phyloP scores from a whole-genome alignment of 192 early-diverging fungal genomes.

The Cetraspora pellucida region DNA sequence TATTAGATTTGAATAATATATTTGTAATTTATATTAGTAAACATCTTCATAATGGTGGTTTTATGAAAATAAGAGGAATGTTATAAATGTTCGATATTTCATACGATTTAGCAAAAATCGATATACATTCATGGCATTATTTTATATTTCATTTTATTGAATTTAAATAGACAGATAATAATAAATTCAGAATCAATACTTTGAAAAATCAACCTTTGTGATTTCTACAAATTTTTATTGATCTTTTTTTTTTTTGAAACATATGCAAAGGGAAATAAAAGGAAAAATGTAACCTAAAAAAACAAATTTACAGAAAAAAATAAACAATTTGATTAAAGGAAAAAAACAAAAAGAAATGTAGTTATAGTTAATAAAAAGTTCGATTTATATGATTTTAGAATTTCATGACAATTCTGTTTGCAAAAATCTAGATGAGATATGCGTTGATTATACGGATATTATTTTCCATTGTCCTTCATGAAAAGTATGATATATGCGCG shows the following conservation, averaged over 20 bases:
- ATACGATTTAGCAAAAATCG: no score
- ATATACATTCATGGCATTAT: no score
- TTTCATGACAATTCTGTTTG: not conserved
- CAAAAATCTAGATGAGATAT: constrained; percentile 29
- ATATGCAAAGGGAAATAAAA: not conserved
- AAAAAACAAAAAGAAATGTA: not conserved
- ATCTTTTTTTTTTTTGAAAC: not conserved
- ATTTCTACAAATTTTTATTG: not conserved
- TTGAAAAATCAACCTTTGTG: not conserved
- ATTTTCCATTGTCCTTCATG: constrained; percentile 33
- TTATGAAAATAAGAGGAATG: no score
- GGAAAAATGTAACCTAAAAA: not conserved
- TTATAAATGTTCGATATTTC: no score
- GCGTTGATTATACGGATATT: constrained; percentile 31
- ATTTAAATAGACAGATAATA: no score
- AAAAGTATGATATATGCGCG: constrained; percentile 8
- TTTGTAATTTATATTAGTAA: no score
- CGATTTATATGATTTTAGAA: not conserved
- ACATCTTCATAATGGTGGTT: no score
- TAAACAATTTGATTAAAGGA: not conserved
- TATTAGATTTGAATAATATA: no score
- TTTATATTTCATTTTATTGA: no score
- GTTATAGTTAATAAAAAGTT: not conserved
- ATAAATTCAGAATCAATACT: not conserved
- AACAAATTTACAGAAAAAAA: not conserved